Base-by-base conservation (phyloP, 345 rosid genomes). In the Stellera chamaejasme region DNA sequence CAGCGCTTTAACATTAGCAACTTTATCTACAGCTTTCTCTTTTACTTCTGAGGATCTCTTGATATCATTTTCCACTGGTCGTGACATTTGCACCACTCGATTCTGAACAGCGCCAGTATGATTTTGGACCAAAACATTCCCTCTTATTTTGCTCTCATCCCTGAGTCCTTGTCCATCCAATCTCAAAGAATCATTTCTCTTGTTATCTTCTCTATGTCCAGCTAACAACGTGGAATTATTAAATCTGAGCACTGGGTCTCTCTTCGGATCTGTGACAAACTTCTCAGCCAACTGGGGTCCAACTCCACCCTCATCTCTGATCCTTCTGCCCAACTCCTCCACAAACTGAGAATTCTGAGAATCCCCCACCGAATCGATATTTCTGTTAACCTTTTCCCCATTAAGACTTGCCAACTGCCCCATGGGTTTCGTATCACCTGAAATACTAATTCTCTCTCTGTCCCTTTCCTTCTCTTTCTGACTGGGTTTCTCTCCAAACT, bases 261-360 rank as follows among this genome's bases (percentile, higher is more conserved):
- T 77, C 59, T 60, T 70, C 8, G n/a, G 45, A 11, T 71, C 72
- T 11, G 55, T 11, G 45, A 28, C 41, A 61, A 60, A 45, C 59
- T 70, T 80, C 51, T 69, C 77, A 45, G 49, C 72, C 61, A 27
- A 19, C 58, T 61, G 69, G 43, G 23, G 69, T 51, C 57, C 64
- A 46, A 50, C 45, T 61, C 57, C 67, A 12, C 50, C 72, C 42
- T 67, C 87, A 67, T 65, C 77, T 65, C 72, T 66, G 42, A 69
- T 56, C 55, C 77, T 66, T 72, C 65, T 71, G 6, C 58, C 78
- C 63, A 66, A 59, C 63, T 65, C 79, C 59, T 71, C 79, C 32
- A 71, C 60, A 60, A 69, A 53, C 54, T 67, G 69, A 60, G 69
- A 46, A 60, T 72, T 70, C 53, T 52, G 61, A 49, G 52, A 15